Evolutionary conservation across 2,329 filamentous ascomycete genomes (phyloP), one percentile per base, ranked within the genome.

Genomic region (Fusarium sp.): DNA sequence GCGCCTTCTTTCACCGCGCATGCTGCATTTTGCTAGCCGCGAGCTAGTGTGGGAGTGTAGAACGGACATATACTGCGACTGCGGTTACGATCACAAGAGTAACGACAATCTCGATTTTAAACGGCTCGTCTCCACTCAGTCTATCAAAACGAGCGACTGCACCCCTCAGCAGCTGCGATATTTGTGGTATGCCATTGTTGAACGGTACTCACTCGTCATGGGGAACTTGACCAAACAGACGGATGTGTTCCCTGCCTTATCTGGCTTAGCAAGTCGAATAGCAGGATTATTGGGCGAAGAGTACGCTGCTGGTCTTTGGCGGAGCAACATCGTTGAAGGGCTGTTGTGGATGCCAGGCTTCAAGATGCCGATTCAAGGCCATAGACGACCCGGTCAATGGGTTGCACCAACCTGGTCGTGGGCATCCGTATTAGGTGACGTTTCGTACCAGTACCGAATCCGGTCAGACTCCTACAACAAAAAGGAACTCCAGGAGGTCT

Each of bases 31-130:
- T 39, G 63, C 63, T 8, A 66, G 60, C 15, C 40, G 46, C 7
- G 66, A 69, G 6, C 23, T 69, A 0, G 59, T 66, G 2, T 69
- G 66, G 66, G 66, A 69, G 12, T 69, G 63, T 4, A 52, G 62
- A 7, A 59, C 62, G 1, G 48, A 48, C 8, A 39, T 65, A 2
- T 62, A 39, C 7, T 68, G 62, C 7, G 62, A 68, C 31, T 68
- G 65, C 6, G 56, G 65, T 2, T 50, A 41, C 11, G 11, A 16
- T 1, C 62, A 55, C 34, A n/a, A 51, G 4, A 50, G 39, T 8
- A 55, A 34, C 5, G 44, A 63, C 15, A 54, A 69, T 13, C 36
- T 69, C 2, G 37, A 57, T 36, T 67, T 67, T 11, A 55, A 51
- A 37, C 37, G 64, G 8, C 52, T 66, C 1, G 63, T 66, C 1